These are phyloP conservation scores for Fusarium euwallaceae DNA, from an alignment of 2,329 filamentous ascomycete genomes.

Conservation along the genomic window DNA sequence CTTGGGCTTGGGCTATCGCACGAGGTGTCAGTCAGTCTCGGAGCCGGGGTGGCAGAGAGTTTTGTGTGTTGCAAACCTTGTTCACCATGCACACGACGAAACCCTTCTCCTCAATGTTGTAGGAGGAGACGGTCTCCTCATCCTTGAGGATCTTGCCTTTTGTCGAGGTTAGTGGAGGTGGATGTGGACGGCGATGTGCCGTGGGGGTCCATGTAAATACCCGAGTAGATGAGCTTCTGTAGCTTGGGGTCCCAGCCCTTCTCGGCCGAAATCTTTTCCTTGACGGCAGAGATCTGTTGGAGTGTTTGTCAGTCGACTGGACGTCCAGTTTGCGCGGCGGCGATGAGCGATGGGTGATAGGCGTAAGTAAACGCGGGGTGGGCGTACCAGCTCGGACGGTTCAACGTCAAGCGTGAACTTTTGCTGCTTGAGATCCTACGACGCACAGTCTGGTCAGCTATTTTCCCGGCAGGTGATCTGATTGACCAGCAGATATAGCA, in stretches of 20 bases:
- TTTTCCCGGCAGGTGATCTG: background rate
- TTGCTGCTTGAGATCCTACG: constrained; percentile 96
- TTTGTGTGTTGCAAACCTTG: constrained; percentile 74
- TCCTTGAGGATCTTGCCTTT: constrained; percentile 98
- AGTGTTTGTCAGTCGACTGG: constrained; percentile 24
- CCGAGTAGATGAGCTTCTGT: constrained; percentile 98
- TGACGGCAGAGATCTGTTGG: constrained; percentile 84
- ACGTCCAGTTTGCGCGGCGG: constrained; percentile 26
- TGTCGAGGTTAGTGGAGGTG: constrained; percentile 31
- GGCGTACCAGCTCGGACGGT: constrained; percentile 87
- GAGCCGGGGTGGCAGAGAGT: background rate
- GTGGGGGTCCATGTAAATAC: constrained; percentile 60
- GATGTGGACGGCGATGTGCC: background rate
- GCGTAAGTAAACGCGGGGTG: constrained; percentile 47
- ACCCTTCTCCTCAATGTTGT: constrained; percentile 99
- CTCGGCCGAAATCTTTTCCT: constrained; percentile 90
- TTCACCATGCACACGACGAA: constrained; percentile 99
- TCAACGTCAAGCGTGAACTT: constrained; percentile 98
- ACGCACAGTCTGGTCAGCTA: constrained; percentile 21
- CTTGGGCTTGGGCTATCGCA: constrained; percentile 72
- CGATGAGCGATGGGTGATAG: constrained; percentile 7
- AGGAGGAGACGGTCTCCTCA: constrained; percentile 95
- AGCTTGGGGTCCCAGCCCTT: constrained; percentile 93
- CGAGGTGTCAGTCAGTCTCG: constrained; percentile 27
- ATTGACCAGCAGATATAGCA: background rate